Evolutionary conservation across 2,329 filamentous ascomycete species (phyloP).

Genomic region (Beauveria sp.): DNA sequence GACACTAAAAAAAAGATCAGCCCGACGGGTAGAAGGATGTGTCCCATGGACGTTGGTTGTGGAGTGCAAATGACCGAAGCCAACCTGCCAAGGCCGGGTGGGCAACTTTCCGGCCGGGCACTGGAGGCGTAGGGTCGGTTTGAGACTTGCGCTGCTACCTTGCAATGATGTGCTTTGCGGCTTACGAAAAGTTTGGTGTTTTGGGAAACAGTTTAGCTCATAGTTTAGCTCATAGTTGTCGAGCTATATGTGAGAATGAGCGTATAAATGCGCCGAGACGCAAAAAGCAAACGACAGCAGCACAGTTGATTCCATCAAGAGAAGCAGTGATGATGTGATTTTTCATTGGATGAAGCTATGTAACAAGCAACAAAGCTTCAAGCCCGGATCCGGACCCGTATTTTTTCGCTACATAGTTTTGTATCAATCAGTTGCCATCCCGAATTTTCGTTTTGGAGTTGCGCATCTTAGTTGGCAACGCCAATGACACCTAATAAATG

Average conservation of each 20-base stretch:
- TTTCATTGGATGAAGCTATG: background rate
- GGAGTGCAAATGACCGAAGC: background rate
- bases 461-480: conserved; percentile 59
- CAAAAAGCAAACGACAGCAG: background rate
- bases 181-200: background rate
- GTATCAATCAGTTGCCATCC: background rate
- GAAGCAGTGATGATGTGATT: background rate
- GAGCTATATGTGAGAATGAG: background rate
- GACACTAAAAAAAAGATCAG: background rate
- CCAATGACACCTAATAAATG: conserved; percentile 66
- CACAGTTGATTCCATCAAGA: background rate
- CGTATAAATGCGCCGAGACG: background rate
- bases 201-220: background rate
- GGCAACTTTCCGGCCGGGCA: background rate
- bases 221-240: background rate
- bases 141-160: background rate
- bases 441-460: background rate
- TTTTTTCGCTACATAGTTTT: background rate
- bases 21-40: background rate
- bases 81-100: background rate
- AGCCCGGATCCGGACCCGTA: background rate
- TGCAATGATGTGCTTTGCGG: background rate
- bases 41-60: background rate
- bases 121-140: background rate
- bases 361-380: background rate